Evolutionary conservation across 2,329 filamentous ascomycete species (phyloP).

Genomic region (Chaetomium olivaceum): DNA sequence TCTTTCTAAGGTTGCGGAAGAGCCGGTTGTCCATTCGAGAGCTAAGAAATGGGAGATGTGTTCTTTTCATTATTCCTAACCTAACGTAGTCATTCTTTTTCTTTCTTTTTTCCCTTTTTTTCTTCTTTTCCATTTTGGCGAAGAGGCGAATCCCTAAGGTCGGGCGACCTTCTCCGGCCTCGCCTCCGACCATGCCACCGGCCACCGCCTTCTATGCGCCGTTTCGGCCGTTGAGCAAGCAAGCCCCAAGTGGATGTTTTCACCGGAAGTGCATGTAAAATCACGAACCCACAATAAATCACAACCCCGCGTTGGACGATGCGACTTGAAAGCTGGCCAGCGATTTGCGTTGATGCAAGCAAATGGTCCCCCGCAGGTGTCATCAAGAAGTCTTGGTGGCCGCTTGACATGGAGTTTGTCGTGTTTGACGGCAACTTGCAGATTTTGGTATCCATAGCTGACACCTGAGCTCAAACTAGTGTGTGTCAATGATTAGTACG

Average conservation of each 20-base stretch:
- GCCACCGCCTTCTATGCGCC: background rate
- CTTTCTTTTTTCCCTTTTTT: background rate
- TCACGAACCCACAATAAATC: background rate
- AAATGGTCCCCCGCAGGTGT: background rate
- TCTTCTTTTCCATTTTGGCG: background rate
- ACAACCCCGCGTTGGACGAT: background rate
- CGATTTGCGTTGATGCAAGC: background rate
- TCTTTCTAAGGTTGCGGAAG: background rate
- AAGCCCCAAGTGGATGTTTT: background rate
- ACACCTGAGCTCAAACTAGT: background rate
- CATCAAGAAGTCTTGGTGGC: background rate
- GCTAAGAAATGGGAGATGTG: background rate
- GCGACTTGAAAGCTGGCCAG: background rate
- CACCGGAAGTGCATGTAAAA: background rate
- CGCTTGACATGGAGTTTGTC: background rate
- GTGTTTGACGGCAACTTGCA: conserved; percentile 2
- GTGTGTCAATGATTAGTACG: background rate
- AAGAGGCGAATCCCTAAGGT: background rate
- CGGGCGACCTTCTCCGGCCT: background rate
- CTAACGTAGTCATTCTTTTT: background rate
- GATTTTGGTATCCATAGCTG: background rate
- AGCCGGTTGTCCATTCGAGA: background rate
- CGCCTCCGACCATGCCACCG: background rate
- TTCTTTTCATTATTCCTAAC: background rate
- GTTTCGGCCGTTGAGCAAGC: background rate